Conservation (phyloP, 371 early-diverging fungal species). For the Phascolomyces articulosus region DNA sequence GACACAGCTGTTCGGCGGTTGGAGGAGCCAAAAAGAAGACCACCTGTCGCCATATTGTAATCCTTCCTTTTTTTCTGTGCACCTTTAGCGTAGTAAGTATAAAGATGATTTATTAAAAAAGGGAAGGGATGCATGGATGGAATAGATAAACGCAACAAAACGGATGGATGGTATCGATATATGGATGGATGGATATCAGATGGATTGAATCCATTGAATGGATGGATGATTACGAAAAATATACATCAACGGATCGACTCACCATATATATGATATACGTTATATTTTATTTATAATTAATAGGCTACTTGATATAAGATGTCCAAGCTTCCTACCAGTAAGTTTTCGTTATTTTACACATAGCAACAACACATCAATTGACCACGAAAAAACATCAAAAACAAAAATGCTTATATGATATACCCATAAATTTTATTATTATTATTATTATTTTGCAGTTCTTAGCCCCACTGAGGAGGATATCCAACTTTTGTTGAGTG, state of each 20-base stretch:
- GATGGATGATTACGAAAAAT: neutral
- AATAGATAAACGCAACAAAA: neutral
- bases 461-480: slow-evolving; percentile 86
- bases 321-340: slow-evolving; percentile 30
- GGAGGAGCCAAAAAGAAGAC: slow-evolving; percentile 5
- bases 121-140: neutral
- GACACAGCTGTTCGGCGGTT: neutral
- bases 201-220: slow-evolving; percentile 6
- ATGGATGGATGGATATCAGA: slow-evolving; percentile 6
- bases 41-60: neutral
- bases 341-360: slow-evolving; percentile 1
- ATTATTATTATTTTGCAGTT: slow-evolving; percentile 20
- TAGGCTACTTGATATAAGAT: slow-evolving; percentile 12
- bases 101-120: neutral
- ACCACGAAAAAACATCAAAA: neutral
- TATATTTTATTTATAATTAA: neutral
- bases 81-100: slow-evolving; percentile 3
- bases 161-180: slow-evolving; percentile 5
- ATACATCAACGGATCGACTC: neutral
- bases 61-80: slow-evolving; percentile 9
- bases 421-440: neutral
- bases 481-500: slow-evolving; percentile 90
- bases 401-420: neutral
- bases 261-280: neutral
- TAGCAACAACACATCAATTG: neutral